Evolutionary conservation across 176 grass and related monocot species (phyloP).

Genomic region (Neostapfia colusana): DNA sequence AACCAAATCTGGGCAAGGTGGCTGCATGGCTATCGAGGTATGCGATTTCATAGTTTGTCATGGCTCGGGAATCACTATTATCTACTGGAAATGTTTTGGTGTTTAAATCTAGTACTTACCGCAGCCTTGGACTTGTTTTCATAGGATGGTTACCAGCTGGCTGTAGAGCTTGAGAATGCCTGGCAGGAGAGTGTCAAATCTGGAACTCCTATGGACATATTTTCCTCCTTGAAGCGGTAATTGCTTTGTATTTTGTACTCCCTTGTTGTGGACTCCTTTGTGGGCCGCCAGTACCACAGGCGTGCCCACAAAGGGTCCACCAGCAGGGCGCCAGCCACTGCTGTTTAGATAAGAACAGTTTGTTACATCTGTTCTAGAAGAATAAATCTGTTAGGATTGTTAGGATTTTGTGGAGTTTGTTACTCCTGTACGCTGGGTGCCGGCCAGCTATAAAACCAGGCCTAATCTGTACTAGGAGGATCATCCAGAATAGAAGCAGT

Average conservation of each 20-base stretch:
- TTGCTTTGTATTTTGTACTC: constrained; percentile 21
- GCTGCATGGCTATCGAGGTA: constrained; percentile 99
- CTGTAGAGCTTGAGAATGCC: constrained; percentile 89
- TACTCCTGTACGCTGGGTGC: too few relatives aligned
- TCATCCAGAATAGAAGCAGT: too few relatives aligned
- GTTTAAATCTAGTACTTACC: constrained; percentile 14
- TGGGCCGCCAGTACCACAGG: too few relatives aligned
- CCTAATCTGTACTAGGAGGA: too few relatives aligned
- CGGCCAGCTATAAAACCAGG: too few relatives aligned
- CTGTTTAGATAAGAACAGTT: too few relatives aligned
- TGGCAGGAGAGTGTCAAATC: constrained; percentile 72
- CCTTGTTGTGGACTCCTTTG: too few relatives aligned
- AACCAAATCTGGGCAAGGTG: constrained; percentile 99
- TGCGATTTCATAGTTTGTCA: constrained; percentile 14
- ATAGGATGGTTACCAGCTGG: constrained; percentile 96
- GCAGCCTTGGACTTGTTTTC: constrained; percentile 22
- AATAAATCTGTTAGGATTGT: too few relatives aligned
- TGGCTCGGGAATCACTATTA: constrained; percentile 6
- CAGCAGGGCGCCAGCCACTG: too few relatives aligned
- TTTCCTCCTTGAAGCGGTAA: constrained; percentile 88
- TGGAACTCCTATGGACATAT: constrained; percentile 64
- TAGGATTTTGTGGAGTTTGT: too few relatives aligned
- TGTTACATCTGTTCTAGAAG: too few relatives aligned
- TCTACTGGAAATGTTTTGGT: constrained; percentile 3
- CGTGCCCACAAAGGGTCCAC: too few relatives aligned